Evolutionary conservation across 2,329 filamentous ascomycete species (phyloP).

Genomic region (Fusarium piperis): DNA sequence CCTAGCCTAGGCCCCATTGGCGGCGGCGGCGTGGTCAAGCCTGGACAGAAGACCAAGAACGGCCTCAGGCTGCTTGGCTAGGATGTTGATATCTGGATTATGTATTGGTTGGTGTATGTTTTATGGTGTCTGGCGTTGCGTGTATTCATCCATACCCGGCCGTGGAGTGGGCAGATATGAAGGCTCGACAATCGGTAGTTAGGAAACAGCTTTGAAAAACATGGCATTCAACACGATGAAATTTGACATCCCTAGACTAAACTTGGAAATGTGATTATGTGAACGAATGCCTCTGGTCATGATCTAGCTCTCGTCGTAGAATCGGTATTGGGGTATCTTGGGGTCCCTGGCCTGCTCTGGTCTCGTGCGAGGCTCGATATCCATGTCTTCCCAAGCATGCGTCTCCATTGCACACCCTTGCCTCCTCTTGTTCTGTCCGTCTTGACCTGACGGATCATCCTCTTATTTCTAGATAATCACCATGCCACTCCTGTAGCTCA

Average conservation of each 20-base stretch:
- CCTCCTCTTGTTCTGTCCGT: neutral
- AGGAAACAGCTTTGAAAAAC: neutral
- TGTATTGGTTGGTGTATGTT: neutral
- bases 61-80: constrained; percentile 69
- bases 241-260: neutral
- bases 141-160: constrained; percentile 12
- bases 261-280: neutral
- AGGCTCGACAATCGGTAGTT: neutral
- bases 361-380: constrained; percentile 13
- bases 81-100: neutral
- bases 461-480: constrained; percentile 13
- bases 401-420: neutral
- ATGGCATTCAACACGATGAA: neutral
- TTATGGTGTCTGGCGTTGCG: constrained; percentile 36
- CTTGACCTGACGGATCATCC: neutral
- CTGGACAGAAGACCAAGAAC: constrained; percentile 74
- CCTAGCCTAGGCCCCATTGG: constrained; percentile 60
- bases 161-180: neutral
- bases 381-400: constrained; percentile 1
- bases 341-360: constrained; percentile 7
- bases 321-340: constrained; percentile 38
- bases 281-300: neutral
- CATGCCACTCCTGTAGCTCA: constrained; percentile 8
- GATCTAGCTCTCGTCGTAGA: constrained; percentile 17
- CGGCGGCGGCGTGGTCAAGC: constrained; percentile 66